Evolutionary conservation across 352 stramenopile species (phyloP).

Genomic region (Achlya hypogyna): DNA sequence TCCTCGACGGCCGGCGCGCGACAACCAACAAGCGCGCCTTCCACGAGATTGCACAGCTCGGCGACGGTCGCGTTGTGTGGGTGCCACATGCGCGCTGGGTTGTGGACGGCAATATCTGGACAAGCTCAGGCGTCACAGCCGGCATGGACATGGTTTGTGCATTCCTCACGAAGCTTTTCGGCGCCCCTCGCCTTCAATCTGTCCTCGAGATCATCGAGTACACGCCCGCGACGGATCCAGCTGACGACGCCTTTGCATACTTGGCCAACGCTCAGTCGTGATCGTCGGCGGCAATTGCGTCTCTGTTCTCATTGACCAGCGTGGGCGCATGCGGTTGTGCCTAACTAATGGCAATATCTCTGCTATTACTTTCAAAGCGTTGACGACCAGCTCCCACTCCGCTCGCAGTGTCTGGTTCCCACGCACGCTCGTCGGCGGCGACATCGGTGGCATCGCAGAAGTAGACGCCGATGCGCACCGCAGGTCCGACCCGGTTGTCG

Average conservation of each 20-base stretch:
- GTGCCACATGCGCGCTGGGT: constrained; percentile 50
- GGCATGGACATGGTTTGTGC: constrained; percentile 55
- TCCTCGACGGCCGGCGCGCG: constrained; percentile 34
- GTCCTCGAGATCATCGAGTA: constrained; percentile 38
- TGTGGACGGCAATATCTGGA: constrained; percentile 46
- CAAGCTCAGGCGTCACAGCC: constrained; percentile 47
- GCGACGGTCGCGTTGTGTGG: constrained; percentile 22
- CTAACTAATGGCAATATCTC: too few species aligned
- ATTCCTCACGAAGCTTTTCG: constrained; percentile 32
- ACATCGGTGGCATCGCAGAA: too few species aligned
- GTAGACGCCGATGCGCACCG: too few species aligned
- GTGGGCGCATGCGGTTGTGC: too few species aligned
- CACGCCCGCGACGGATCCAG: constrained; percentile 28
- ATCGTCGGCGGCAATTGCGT: too few species aligned
- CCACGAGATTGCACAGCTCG: constrained; percentile 25
- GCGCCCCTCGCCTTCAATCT: constrained; percentile 22
- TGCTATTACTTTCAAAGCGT: too few species aligned
- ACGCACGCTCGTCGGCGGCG: too few species aligned
- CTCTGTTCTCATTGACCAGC: too few species aligned
- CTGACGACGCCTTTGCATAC: constrained; percentile 34
- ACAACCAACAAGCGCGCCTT: constrained; percentile 60
- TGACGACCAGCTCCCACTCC: too few species aligned
- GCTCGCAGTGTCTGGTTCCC: too few species aligned
- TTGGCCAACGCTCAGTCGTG: too few species aligned
- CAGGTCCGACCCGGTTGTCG: too few species aligned